Conservation (phyloP, 805 yeast species). For the Wickerhamiella kurtzmanii region DNA sequence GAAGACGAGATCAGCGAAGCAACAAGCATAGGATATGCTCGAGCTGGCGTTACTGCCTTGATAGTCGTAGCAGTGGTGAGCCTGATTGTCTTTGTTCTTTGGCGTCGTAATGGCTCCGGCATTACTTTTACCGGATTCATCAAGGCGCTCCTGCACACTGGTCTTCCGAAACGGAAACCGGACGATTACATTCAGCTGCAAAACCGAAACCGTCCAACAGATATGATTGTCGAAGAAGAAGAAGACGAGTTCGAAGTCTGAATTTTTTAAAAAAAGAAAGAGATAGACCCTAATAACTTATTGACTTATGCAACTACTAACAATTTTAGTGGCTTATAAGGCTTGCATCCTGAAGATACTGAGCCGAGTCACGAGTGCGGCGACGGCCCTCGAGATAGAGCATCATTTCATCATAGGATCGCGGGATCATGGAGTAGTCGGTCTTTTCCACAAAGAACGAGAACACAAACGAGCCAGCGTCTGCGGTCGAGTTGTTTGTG, state of each 20-base stretch:
- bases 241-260: slow-evolving; percentile 18
- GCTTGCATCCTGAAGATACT: slow-evolving; percentile 12
- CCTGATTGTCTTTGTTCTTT: slow-evolving; percentile 12
- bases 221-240: slow-evolving; percentile 17
- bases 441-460: slow-evolving; percentile 55
- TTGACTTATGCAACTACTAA: background rate
- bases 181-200: slow-evolving; percentile 14
- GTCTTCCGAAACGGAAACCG: slow-evolving; percentile 3
- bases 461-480: slow-evolving; percentile 78
- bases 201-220: slow-evolving; percentile 14
- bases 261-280: no score
- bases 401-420: slow-evolving; percentile 85
- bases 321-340: background rate
- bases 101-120: slow-evolving; percentile 15
- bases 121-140: slow-evolving; percentile 11
- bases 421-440: slow-evolving; percentile 63
- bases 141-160: slow-evolving; percentile 16
- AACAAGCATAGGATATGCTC: slow-evolving; percentile 25
- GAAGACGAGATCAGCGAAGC: slow-evolving; percentile 23
- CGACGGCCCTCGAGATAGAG: slow-evolving; percentile 81
- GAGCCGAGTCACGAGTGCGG: slow-evolving; percentile 71
- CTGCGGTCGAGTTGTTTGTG: slow-evolving; percentile 45
- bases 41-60: slow-evolving; percentile 29
- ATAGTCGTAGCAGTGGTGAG: slow-evolving; percentile 23
- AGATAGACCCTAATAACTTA: no score